Base-by-base conservation (phyloP, 805 yeast species). In the Wickerhamiella azyma region DNA sequence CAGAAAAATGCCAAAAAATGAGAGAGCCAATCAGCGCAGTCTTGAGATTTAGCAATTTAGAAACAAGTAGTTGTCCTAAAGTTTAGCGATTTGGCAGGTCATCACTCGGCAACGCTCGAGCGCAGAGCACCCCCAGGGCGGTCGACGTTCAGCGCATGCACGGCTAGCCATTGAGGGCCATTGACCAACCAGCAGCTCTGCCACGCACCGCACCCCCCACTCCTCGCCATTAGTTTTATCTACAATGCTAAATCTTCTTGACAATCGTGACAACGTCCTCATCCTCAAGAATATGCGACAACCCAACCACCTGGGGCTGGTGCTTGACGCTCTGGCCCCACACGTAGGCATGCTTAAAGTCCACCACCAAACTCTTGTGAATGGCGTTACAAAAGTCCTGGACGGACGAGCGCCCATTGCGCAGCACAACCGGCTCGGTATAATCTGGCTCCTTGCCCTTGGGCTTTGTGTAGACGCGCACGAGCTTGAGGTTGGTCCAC, bases 231-330 rank as follows among this genome's bases (percentile, higher is more conserved):
- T 29, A 13, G 14, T n/a, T 29, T n/a, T 35, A 35, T 36, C n/a
- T 37, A 21, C 18, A 19, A n/a, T 14, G 11, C 21, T 26, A 42
- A 18, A 42, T 42, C 45, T 61, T 84, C 81, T 88, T 88, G 66
- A 88, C 73, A 55, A 88, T 85, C 16, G 98, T 89, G 43, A 92
- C 94, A 28, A 92, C 98, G 66, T 92, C 99, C 66, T 92, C 99
- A 65, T 92, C 99, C 66, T 80, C 82, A 56, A 92, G 69, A 10
- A 64, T 70, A 67, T 92, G 98, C 40, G 73, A 64, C 54, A 92
- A 70, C 26, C 98, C 98, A 40, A 89, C 97, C 54, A 80, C 77
- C 67, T 92, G 98, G 13, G 97, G 97, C 66, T 89, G 96, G 64
- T 92, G 98, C 69, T 92, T 92, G 45, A 89, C 97, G 61, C 94